A percentile compares a stretch with the other conserved stretches of the same genome.
These are phyloP conservation scores for Sodiomyces alkalinus DNA, from an alignment of 2,329 filamentous ascomycete genomes.

Conservation along the genomic window DNA sequence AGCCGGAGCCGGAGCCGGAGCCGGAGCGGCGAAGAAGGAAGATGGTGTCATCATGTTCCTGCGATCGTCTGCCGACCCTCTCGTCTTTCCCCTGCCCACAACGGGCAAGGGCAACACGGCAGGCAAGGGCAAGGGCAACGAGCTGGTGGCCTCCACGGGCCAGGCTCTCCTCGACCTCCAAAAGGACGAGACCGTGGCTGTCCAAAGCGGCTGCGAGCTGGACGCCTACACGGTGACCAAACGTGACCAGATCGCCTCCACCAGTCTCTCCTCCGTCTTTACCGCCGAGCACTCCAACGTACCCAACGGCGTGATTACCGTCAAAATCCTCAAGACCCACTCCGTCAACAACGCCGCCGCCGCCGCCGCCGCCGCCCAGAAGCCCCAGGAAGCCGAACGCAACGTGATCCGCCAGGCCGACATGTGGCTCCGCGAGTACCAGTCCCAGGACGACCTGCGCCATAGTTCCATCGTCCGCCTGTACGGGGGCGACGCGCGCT, in stretches of 20 bases:
- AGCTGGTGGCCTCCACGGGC: slow-evolving; percentile 27
- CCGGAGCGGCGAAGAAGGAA: slow-evolving; percentile 16
- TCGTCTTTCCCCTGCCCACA: slow-evolving; percentile 36
- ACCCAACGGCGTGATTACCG: slow-evolving; percentile 38
- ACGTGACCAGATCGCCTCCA: slow-evolving; percentile 39
- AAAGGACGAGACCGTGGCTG: slow-evolving; percentile 30
- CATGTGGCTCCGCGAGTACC: slow-evolving; percentile 43
- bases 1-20: no score
- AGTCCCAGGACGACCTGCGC: slow-evolving; percentile 36
- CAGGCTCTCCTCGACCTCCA: slow-evolving; percentile 37
- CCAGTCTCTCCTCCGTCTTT: slow-evolving; percentile 38
- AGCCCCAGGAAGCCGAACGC: slow-evolving; percentile 33
- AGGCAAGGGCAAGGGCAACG: slow-evolving; percentile 23
- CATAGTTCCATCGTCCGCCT: slow-evolving; percentile 43
- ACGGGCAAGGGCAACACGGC: slow-evolving; percentile 29
- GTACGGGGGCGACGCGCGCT: slow-evolving; percentile 44
- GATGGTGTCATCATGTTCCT: slow-evolving; percentile 42
- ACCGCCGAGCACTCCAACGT: slow-evolving; percentile 37
- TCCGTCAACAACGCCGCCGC: slow-evolving; percentile 10
- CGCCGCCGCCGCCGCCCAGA: slow-evolving; percentile 18
- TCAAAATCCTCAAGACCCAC: slow-evolving; percentile 44
- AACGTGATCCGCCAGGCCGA: slow-evolving; percentile 44
- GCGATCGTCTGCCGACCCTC: slow-evolving; percentile 29
- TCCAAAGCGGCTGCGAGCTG: slow-evolving; percentile 34
- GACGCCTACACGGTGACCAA: slow-evolving; percentile 41